These are phyloP conservation scores for Lenwebbia sp. DNA, from an alignment of 345 rosid genomes.

Conservation along the genomic window DNA sequence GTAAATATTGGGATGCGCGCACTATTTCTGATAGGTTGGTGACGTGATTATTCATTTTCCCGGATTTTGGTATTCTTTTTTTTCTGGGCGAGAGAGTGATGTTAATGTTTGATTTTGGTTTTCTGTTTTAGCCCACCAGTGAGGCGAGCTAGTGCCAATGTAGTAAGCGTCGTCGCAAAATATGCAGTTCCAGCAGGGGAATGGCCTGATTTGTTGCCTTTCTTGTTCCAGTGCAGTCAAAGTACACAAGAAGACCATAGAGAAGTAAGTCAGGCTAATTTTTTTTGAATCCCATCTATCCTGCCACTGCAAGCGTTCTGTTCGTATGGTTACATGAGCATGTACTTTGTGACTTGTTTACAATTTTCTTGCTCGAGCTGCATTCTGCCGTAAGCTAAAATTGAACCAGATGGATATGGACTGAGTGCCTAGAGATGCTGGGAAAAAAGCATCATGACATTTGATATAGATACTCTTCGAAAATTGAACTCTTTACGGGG, in stretches of 20 bases:
- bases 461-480: background rate
- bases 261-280: slow-evolving; percentile 42
- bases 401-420: background rate
- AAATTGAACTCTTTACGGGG: background rate
- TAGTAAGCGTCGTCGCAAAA: slow-evolving; percentile 87
- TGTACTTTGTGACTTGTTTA: background rate
- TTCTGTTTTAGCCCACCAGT: slow-evolving; percentile 59
- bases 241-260: slow-evolving; percentile 95
- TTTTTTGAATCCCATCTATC: background rate
- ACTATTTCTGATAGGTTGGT: background rate
- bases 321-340: background rate
- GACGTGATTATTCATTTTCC: background rate
- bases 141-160: slow-evolving; percentile 97
- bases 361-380: background rate
- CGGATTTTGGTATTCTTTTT: background rate
- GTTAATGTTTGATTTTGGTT: background rate
- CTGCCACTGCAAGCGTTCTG: background rate
- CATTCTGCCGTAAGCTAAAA: background rate
- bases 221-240: slow-evolving; percentile 91
- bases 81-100: background rate
- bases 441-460: background rate
- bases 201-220: slow-evolving; percentile 89
- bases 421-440: background rate
- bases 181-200: slow-evolving; percentile 95
- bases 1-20: background rate